Conservation (phyloP, 1,139 yeast genomes). For the Spencermartinsiella ligniputridi region DNA sequence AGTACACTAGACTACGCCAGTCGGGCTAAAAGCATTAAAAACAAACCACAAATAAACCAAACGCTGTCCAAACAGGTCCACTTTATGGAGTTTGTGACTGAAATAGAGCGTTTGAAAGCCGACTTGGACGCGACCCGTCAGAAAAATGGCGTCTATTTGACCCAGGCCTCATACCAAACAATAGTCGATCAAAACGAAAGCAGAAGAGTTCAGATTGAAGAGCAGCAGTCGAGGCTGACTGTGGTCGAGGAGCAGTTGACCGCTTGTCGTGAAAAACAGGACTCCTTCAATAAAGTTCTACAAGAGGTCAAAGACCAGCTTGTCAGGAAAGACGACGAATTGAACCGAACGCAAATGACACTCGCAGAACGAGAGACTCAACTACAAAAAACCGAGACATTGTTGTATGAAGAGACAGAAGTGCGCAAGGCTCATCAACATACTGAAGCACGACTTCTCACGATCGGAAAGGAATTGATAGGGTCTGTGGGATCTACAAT, state of each 20-base stretch:
- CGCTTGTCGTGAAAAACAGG: conserved; percentile 30
- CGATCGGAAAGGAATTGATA: conserved; percentile 5
- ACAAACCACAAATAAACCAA: conserved; percentile 63
- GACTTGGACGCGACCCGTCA: conserved; percentile 59
- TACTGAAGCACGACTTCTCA: conserved; percentile 6
- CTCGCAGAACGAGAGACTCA: conserved; percentile 6
- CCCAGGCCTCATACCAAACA: conserved; percentile 47
- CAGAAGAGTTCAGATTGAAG: conserved; percentile 42
- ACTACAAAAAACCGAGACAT: conserved; percentile 8
- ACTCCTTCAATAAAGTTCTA: conserved; percentile 15
- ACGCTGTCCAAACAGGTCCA: conserved; percentile 48
- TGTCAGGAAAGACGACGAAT: conserved; percentile 3
- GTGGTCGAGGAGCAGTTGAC: conserved; percentile 44
- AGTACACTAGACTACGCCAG: conserved; percentile 84
- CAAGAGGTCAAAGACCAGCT: conserved; percentile 6
- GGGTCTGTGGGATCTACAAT: conserved; percentile 6
- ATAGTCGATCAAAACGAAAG: conserved; percentile 47
- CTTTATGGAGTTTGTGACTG: conserved; percentile 47
- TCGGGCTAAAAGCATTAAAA: conserved; percentile 69
- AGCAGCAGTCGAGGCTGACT: conserved; percentile 43
- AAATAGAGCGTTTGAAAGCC: conserved; percentile 54
- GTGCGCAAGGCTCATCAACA: conserved; percentile 6
- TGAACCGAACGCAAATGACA: conserved; percentile 4
- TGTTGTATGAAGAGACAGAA: conserved; percentile 12
- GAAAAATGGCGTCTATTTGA: conserved; percentile 63